Conservation (phyloP, 148 eudicot species). For the Rhododendron kiyosumense region DNA sequence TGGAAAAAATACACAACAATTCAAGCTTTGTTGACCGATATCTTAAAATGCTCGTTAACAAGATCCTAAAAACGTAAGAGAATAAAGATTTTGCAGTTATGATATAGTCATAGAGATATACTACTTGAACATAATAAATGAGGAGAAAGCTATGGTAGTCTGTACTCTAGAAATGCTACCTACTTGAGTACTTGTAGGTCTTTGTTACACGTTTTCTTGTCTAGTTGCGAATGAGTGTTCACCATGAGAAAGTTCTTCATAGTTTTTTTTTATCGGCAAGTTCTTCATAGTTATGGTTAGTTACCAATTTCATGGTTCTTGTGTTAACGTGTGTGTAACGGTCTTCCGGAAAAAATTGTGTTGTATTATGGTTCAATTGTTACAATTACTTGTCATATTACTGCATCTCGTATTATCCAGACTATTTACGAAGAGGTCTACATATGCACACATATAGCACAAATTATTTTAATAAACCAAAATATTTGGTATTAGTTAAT, state of each 20-base stretch:
- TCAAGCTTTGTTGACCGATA: background rate
- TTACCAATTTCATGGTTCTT: background rate
- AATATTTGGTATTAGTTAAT: background rate
- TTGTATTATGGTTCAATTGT: background rate
- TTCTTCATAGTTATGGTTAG: background rate
- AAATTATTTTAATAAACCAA: background rate
- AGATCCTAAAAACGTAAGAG: background rate
- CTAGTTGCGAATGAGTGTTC: background rate
- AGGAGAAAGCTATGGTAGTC: background rate
- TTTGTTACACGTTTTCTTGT: background rate
- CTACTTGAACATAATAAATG: background rate
- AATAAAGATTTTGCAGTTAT: background rate
- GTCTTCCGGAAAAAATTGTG: too few relatives aligned
- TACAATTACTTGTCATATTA: background rate
- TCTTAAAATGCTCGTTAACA: background rate
- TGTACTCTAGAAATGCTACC: background rate
- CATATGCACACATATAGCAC: background rate
- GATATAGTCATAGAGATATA: background rate
- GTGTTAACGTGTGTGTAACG: too few relatives aligned
- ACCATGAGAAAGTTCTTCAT: background rate
- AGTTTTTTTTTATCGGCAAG: background rate
- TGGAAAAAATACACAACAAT: background rate
- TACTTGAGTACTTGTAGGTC: background rate
- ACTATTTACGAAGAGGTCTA: background rate
- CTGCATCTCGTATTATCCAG: background rate